Evolutionary conservation across 768 basidiomycete genomes (phyloP).

Genomic region (Phylloporus arenicola): DNA sequence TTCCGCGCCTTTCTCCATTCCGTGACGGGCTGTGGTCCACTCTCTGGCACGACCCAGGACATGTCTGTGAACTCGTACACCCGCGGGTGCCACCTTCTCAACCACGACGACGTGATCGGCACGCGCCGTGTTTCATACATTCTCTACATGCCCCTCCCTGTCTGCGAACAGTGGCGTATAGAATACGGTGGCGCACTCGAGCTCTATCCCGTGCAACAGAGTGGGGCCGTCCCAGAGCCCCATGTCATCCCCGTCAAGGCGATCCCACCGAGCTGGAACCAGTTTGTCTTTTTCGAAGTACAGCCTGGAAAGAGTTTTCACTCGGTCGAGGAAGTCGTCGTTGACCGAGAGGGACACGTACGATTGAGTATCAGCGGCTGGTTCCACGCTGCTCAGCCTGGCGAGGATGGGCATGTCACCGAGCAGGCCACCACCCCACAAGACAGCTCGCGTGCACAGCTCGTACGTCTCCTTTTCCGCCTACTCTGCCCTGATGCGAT

Average conservation of each 20-base stretch:
- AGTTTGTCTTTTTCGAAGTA: constrained; percentile 86
- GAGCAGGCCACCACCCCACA: constrained; percentile 40
- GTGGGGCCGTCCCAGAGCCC: constrained; percentile 64
- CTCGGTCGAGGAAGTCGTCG: constrained; percentile 94
- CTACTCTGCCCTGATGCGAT: background rate
- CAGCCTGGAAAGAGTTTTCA: constrained; percentile 95
- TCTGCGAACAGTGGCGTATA: constrained; percentile 71
- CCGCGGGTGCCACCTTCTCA: constrained; percentile 87
- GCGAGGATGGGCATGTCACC: constrained; percentile 78
- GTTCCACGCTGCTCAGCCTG: constrained; percentile 91
- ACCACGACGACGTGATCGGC: constrained; percentile 98
- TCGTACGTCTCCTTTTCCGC: constrained; percentile 51
- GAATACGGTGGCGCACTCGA: constrained; percentile 94
- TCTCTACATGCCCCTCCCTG: constrained; percentile 86
- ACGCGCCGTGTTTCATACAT: constrained; percentile 93
- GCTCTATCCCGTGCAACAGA: constrained; percentile 69
- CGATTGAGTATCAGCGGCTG: constrained; percentile 91
- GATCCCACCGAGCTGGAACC: constrained; percentile 82
- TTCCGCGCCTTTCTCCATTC: constrained; percentile 81
- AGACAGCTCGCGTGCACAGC: constrained; percentile 88
- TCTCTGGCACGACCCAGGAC: constrained; percentile 90
- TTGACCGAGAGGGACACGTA: constrained; percentile 62
- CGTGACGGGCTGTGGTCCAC: constrained; percentile 88
- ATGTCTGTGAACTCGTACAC: constrained; percentile 93
- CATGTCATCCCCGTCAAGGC: constrained; percentile 55